Evolutionary conservation across 148 eudicot species (phyloP).

Genomic region (Dysphania ambrosioides): DNA sequence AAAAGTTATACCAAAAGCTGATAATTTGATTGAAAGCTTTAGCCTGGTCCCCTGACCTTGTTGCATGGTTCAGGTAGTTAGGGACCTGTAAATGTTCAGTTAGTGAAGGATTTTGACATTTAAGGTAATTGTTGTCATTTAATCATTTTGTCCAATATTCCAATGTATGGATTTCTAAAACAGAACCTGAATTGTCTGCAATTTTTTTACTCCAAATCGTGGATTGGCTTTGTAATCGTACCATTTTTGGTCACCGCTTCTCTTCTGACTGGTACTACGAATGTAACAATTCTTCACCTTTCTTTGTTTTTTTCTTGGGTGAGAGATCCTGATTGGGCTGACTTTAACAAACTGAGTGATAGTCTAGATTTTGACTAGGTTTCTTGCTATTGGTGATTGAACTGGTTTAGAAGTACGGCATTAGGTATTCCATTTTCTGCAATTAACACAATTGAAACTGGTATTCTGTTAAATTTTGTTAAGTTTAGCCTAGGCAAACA

Average conservation of each 20-base stretch:
- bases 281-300: too few relatives aligned
- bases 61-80: neutral
- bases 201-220: neutral
- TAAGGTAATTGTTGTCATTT: neutral
- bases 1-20: conserved; percentile 45
- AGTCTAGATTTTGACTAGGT: neutral
- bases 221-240: neutral
- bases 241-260: neutral
- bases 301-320: too few relatives aligned
- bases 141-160: neutral
- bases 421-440: too few relatives aligned
- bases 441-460: too few relatives aligned
- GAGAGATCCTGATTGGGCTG: too few relatives aligned
- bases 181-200: neutral
- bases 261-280: neutral
- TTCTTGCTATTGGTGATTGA: too few relatives aligned
- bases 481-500: neutral
- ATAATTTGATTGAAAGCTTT: conserved; percentile 34
- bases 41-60: conserved; percentile 20
- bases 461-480: too few relatives aligned
- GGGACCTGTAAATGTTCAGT: neutral
- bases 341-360: too few relatives aligned
- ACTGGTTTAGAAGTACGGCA: too few relatives aligned
- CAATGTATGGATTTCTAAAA: neutral
- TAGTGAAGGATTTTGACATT: neutral